phyloP scores from a whole-genome alignment of 768 basidiomycete species.

The Russula vinacea region DNA sequence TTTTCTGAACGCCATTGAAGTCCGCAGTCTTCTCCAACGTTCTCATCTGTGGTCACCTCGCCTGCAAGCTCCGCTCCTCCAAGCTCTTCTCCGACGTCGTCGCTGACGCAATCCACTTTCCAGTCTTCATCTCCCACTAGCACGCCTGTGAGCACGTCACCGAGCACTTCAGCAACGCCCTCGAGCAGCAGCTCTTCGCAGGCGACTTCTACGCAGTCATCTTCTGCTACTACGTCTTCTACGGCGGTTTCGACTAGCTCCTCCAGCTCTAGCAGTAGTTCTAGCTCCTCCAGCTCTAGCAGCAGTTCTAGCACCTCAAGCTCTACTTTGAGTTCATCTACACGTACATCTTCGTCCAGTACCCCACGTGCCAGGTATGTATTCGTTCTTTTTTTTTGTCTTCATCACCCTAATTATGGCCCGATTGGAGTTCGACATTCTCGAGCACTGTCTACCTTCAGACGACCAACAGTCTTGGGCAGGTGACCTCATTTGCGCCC shows the following conservation, averaged over 20 bases:
- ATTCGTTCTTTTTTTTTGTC: constrained; percentile 28
- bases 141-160: not conserved
- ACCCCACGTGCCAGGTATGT: constrained; percentile 28
- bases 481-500: constrained; percentile 49
- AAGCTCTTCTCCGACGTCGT: constrained; percentile 18
- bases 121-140: constrained; percentile 8
- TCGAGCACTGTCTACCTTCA: constrained; percentile 52
- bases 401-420: constrained; percentile 20
- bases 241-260: constrained; percentile 3
- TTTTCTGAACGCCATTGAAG: constrained; percentile 2
- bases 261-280: not conserved
- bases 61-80: constrained; percentile 22
- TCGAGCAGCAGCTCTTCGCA: constrained; percentile 10
- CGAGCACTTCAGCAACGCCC: not conserved
- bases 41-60: constrained; percentile 17
- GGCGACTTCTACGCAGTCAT: not conserved
- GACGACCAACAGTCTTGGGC: constrained; percentile 58
- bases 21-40: constrained; percentile 26
- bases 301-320: not conserved
- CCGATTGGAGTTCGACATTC: constrained; percentile 48
- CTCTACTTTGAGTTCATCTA: not conserved
- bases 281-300: not conserved
- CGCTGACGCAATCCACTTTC: constrained; percentile 12
- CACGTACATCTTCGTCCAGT: constrained; percentile 7
- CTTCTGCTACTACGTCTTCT: constrained; percentile 4